Conservation (phyloP, 2,329 filamentous ascomycete species). For the Sclerotinia spermophila region DNA sequence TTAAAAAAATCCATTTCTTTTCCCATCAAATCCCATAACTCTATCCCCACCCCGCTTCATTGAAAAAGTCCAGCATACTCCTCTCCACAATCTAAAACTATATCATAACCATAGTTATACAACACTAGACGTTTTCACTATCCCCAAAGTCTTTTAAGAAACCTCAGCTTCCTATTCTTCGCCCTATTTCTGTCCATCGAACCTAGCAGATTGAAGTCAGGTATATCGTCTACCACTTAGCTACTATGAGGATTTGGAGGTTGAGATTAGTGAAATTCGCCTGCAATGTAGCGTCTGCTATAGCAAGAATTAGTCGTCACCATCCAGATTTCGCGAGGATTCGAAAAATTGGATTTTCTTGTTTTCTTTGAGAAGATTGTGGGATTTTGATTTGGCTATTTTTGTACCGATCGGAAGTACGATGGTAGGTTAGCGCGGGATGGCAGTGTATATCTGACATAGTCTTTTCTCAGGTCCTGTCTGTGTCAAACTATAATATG, state of each 20-base stretch:
- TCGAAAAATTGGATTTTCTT: background rate
- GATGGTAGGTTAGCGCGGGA: too few species aligned
- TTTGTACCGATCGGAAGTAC: too few species aligned
- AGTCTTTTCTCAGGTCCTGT: too few species aligned
- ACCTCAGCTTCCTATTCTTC: background rate
- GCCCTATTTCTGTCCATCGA: rapidly evolving
- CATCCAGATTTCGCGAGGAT: background rate
- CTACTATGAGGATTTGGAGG: rapidly evolving
- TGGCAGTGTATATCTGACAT: background rate
- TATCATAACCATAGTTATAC: background rate
- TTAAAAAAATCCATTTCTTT: too few species aligned
- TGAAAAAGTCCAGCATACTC: too few species aligned
- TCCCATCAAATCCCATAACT: background rate
- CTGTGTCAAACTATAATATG: background rate
- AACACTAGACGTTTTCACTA: background rate
- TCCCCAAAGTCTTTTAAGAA: background rate
- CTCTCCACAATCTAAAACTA: background rate
- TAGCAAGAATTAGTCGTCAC: background rate
- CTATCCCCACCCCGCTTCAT: rapidly evolving
- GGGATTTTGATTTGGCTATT: too few species aligned
- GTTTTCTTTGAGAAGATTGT: rapidly evolving
- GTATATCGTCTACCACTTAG: background rate
- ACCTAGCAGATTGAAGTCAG: rapidly evolving
- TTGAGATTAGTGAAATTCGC: rapidly evolving
- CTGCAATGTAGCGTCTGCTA: background rate